A percentile compares a stretch with the other conserved stretches of the same genome.
Conservation (phyloP, 495 filamentous ascomycete genomes). For the Wilcoxina mikolae region DNA sequence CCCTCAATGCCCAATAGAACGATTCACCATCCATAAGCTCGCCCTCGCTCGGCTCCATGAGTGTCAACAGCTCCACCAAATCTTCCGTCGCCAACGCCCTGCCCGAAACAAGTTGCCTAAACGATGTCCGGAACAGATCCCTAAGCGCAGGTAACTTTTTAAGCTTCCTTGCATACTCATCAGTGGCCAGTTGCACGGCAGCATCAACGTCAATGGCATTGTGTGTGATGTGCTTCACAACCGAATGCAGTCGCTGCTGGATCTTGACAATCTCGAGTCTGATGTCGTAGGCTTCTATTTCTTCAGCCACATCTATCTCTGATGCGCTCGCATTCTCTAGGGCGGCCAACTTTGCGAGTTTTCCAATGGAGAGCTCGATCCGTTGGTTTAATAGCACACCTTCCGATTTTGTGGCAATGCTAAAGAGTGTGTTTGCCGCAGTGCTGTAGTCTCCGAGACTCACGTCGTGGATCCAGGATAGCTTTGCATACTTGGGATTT, state of each 20-base stretch:
- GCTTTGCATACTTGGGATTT: slow-evolving; percentile 50
- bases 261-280: slow-evolving; percentile 50
- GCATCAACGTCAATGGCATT: slow-evolving; percentile 64
- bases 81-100: slow-evolving; percentile 49
- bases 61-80: slow-evolving; percentile 69
- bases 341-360: slow-evolving; percentile 58
- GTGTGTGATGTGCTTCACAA: slow-evolving; percentile 37
- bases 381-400: slow-evolving; percentile 75
- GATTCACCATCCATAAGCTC: slow-evolving; percentile 24
- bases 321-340: slow-evolving; percentile 17
- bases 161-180: slow-evolving; percentile 44
- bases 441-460: slow-evolving; percentile 52
- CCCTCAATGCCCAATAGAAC: slow-evolving; percentile 58
- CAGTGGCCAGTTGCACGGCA: slow-evolving; percentile 56
- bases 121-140: slow-evolving; percentile 46
- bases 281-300: slow-evolving; percentile 37
- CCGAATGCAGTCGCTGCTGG: slow-evolving; percentile 57
- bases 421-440: slow-evolving; percentile 52
- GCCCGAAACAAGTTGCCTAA: slow-evolving; percentile 52
- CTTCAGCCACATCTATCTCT: slow-evolving; percentile 31
- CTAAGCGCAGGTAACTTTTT: slow-evolving; percentile 48
- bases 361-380: slow-evolving; percentile 75
- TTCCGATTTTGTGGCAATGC: slow-evolving; percentile 50
- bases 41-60: slow-evolving; percentile 41
- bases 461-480: slow-evolving; percentile 94